Evolutionary conservation across 768 basidiomycete species (phyloP), one percentile per base, ranked within the genome.

Genomic region (Hortiboletus campestris): DNA sequence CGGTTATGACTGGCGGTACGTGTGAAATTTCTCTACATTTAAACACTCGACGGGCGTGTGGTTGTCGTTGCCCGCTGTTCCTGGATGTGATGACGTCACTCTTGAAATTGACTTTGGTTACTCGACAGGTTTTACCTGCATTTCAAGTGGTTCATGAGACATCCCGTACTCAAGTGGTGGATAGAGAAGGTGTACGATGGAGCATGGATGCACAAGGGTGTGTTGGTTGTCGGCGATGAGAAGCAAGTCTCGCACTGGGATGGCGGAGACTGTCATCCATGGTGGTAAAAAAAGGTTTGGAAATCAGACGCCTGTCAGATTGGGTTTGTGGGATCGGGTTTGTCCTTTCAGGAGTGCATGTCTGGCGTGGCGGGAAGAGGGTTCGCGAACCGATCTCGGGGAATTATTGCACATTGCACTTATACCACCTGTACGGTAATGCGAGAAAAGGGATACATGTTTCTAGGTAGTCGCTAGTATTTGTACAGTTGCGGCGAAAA

Each of bases 111-210:
- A 31, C 9, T 62, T 58, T 55, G 57, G 25, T 25, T 25, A 25
- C 25, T n/a, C 17, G 6, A 32, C 42, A 69, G 67, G 44, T 65
- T 56, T 43, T 74, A 75, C 42, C 42, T 59, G 28, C 73, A 73
- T 57, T 73, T 60, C 63, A 74, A 75, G 55, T 74, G 68, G 63
- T 51, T 71, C 17, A 63, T 76, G 64, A 63, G 77, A 29, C 72
- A 77, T 50, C 74, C 70, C 35, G 55, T 70, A 40, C 69, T 78
- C 47, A 59, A 58, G 57, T 78, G 77, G 77, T 78, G 74, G 71
- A 74, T 78, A 45, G 66, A 69, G 61, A 68, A 60, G 47, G 58
- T 69, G 46, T 75, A 68, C 29, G 64, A 67, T 50, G 76, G 71
- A 12, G 74, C 73, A 47, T 70, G 72, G 69, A 73, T 75, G 74